A percentile compares a stretch with the other conserved stretches of the same genome.
Evolutionary conservation across 2,329 filamentous ascomycete genomes (phyloP).

Genomic region (Rosellinia necatrix): DNA sequence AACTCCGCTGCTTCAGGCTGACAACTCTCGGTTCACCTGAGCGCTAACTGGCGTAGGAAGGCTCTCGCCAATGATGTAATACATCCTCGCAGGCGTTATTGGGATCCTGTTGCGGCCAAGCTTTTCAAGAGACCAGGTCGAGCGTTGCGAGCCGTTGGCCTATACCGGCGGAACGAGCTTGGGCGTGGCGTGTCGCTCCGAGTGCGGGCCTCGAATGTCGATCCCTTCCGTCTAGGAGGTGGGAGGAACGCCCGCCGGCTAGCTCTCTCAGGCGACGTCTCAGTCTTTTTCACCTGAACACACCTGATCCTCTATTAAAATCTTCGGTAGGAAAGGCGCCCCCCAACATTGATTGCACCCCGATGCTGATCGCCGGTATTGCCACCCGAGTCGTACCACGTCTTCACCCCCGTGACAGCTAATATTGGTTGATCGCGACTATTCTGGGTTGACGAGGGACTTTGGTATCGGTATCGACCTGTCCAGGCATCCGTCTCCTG

Average conservation of each 20-base stretch:
- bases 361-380: constrained; percentile 25
- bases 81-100: background rate
- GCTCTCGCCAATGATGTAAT: constrained; percentile 18
- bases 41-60: constrained; percentile 1
- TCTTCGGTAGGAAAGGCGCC: constrained; percentile 27
- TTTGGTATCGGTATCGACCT: constrained; percentile 19
- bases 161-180: background rate
- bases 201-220: constrained; percentile 29
- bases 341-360: constrained; percentile 21
- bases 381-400: constrained; percentile 28
- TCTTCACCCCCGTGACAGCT: constrained; percentile 31
- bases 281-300: constrained; percentile 17
- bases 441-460: constrained; percentile 17
- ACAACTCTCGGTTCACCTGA: constrained; percentile 16
- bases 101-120: background rate
- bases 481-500: constrained; percentile 12
- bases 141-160: constrained; percentile 22
- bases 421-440: constrained; percentile 31
- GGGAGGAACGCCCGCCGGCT: constrained; percentile 22
- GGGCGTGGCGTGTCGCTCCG: background rate
- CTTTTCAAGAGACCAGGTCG: background rate
- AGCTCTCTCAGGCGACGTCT: background rate
- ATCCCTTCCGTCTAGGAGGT: constrained; percentile 31
- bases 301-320: constrained; percentile 19
- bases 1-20: constrained; percentile 21